phyloP scores from a whole-genome alignment of 805 yeast species.

The Ogataea methanolica region DNA sequence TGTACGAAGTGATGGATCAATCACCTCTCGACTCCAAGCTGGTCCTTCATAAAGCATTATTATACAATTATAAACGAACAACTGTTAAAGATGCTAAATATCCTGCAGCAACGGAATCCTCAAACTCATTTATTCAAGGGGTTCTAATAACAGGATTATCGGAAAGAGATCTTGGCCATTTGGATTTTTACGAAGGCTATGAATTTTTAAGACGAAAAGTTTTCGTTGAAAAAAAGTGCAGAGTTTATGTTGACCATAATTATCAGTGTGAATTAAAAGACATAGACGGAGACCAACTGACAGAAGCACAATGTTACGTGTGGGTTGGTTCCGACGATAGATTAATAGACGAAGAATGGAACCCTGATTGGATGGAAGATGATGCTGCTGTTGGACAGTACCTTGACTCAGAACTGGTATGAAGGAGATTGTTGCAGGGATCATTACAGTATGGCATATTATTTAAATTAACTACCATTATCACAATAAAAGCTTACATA shows the following conservation, averaged over 20 bases:
- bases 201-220: constrained; percentile 6
- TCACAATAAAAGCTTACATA: too few relatives aligned
- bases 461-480: too few relatives aligned
- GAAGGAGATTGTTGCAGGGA: neutral
- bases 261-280: neutral
- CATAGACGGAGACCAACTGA: neutral
- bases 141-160: constrained; percentile 9
- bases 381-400: neutral
- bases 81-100: constrained; percentile 11
- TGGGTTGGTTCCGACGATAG: constrained; percentile 11
- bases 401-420: neutral
- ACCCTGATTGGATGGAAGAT: neutral
- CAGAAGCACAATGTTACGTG: constrained; percentile 4
- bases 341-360: neutral
- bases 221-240: constrained; percentile 1
- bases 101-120: constrained; percentile 11
- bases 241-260: neutral
- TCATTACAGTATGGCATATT: neutral
- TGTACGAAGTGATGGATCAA: constrained; percentile 11
- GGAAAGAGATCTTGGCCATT: constrained; percentile 8
- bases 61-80: constrained; percentile 8
- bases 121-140: constrained; percentile 4
- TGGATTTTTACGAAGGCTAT: constrained; percentile 20
- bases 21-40: constrained; percentile 3
- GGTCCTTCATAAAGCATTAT: constrained; percentile 7